Evolutionary conservation across 805 yeast genomes (phyloP).

Genomic region (Candida rishiriensis): DNA sequence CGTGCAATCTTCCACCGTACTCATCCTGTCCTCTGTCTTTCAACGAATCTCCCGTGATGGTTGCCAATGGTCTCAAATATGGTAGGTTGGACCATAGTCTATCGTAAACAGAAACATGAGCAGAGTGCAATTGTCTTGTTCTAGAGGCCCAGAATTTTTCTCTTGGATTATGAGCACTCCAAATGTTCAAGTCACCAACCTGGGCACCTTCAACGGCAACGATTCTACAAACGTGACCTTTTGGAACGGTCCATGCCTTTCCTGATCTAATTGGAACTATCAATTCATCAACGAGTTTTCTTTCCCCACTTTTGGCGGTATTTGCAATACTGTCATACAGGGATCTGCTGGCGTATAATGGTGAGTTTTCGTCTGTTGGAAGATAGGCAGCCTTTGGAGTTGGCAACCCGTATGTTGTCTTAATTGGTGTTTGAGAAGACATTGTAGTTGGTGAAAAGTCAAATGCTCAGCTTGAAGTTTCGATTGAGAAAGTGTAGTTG

Average conservation of each 20-base stretch:
- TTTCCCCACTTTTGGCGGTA: conserved; percentile 31
- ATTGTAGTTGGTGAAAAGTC: neutral
- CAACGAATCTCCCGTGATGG: conserved; percentile 59
- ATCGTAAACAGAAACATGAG: conserved; percentile 59
- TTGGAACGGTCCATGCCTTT: conserved; percentile 59
- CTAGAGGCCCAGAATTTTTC: conserved; percentile 69
- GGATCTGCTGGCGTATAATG: conserved; percentile 44
- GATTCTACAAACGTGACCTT: conserved; percentile 53
- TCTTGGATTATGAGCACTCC: conserved; percentile 57
- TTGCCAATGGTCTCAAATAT: conserved; percentile 58
- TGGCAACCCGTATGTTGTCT: conserved; percentile 22
- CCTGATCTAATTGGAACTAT: conserved; percentile 53
- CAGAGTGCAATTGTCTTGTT: conserved; percentile 60
- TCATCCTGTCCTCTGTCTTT: conserved; percentile 53
- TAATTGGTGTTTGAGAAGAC: conserved; percentile 20
- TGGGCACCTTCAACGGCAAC: conserved; percentile 68
- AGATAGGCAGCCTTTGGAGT: conserved; percentile 53
- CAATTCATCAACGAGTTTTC: conserved; percentile 39
- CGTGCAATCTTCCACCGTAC: conserved; percentile 64
- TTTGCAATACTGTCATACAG: conserved; percentile 42
- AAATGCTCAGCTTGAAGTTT: neutral
- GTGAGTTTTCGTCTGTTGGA: conserved; percentile 48
- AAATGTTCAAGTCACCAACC: conserved; percentile 64
- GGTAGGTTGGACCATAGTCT: conserved; percentile 64
- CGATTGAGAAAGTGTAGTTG: too few species aligned